phyloP scores from a whole-genome alignment of 2,329 filamentous ascomycete species.

The Trichoderma pleuroti region DNA sequence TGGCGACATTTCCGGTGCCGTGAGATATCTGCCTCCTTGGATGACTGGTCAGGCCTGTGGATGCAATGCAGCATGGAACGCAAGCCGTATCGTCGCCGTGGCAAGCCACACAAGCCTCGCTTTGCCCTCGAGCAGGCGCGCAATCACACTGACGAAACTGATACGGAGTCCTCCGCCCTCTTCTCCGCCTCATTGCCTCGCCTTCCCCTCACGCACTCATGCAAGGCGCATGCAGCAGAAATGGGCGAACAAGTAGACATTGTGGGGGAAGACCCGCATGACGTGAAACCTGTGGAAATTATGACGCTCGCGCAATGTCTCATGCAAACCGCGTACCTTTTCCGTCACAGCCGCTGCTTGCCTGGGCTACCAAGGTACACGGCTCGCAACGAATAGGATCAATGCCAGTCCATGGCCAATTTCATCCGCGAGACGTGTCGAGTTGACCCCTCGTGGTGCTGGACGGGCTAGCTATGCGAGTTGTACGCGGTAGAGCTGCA shows the following conservation, averaged over 20 bases:
- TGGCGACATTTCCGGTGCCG: background rate
- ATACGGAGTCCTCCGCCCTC: background rate
- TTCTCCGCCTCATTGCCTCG: constrained; percentile 1
- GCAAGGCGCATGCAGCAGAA: constrained; percentile 2
- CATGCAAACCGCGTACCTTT: constrained; percentile 13
- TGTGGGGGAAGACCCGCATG: constrained; percentile 18
- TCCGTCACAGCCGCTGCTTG: background rate
- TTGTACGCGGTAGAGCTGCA: background rate
- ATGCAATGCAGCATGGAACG: background rate
- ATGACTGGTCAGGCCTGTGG: background rate
- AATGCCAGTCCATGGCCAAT: background rate
- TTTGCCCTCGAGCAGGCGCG: background rate
- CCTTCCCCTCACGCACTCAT: constrained; percentile 11
- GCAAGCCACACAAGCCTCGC: background rate
- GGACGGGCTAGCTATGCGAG: background rate
- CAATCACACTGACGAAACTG: background rate
- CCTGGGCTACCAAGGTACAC: background rate
- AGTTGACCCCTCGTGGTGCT: background rate
- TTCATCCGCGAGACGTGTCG: background rate
- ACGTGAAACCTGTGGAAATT: background rate
- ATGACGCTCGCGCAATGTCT: background rate
- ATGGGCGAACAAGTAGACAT: constrained; percentile 3
- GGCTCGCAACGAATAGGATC: background rate
- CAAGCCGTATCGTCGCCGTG: background rate
- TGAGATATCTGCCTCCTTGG: background rate